A percentile compares a stretch with the other conserved stretches of the same genome.
Conservation (phyloP, 805 yeast species). For the Metschnikowia noctiluminum region DNA sequence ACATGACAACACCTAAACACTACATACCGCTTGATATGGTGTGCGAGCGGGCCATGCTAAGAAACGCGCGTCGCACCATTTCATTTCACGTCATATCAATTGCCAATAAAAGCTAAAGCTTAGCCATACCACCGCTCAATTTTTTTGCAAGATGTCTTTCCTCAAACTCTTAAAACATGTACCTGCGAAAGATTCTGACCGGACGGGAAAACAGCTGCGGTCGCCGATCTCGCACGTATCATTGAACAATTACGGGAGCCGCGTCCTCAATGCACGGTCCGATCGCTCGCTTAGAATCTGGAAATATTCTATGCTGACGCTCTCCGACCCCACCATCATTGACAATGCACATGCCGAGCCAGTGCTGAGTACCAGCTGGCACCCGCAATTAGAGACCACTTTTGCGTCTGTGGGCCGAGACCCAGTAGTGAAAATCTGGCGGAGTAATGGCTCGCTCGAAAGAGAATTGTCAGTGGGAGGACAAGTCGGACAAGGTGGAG, state of each 20-base stretch:
- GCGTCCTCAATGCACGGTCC: conserved; percentile 40
- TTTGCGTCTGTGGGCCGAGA: conserved; percentile 52
- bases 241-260: conserved; percentile 41
- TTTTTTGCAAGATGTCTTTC: conserved; percentile 7
- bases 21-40: no score
- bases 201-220: conserved; percentile 11
- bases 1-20: no score
- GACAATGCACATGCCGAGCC: conserved; percentile 39
- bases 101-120: background rate
- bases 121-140: background rate
- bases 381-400: conserved; percentile 42
- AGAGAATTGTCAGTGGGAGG: conserved; percentile 19
- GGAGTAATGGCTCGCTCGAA: conserved; percentile 12
- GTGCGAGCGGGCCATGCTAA: no score
- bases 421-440: conserved; percentile 36
- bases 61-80: no score
- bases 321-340: conserved; percentile 38
- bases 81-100: no score
- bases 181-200: conserved; percentile 12
- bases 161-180: conserved; percentile 6
- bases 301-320: conserved; percentile 25
- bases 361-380: conserved; percentile 46
- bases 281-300: conserved; percentile 44
- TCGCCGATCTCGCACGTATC: conserved; percentile 36
- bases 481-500: background rate